These are phyloP conservation scores for Penicillium sp. DNA, from an alignment of 2,329 filamentous ascomycete species.

Conservation along the genomic window DNA sequence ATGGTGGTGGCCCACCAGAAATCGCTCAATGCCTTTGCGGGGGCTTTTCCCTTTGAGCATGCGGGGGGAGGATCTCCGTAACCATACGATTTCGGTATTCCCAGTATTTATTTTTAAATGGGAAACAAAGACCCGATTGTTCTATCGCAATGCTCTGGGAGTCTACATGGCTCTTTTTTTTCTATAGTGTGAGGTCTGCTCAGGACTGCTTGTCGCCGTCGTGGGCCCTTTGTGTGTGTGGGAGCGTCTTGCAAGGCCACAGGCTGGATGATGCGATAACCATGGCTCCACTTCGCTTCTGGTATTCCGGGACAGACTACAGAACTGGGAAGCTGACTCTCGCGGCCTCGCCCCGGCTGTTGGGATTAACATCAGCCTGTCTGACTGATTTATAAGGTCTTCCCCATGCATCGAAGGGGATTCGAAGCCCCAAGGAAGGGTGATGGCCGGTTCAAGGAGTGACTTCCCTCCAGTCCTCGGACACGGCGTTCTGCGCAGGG, in stretches of 20 bases:
- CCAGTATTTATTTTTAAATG: not conserved
- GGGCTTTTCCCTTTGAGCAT: constrained; percentile 31
- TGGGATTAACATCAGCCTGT: constrained; percentile 6
- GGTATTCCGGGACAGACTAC: constrained; percentile 11
- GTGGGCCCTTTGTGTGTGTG: not conserved
- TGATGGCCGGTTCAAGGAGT: not conserved
- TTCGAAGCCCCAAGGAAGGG: constrained; percentile 3
- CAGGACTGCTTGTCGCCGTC: not conserved
- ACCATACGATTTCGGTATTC: constrained; percentile 1
- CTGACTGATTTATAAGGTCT: not conserved
- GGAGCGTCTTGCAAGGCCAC: constrained; percentile 7
- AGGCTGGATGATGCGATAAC: constrained; percentile 24
- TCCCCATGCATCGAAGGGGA: constrained; percentile 2
- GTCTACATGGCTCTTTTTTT: not conserved
- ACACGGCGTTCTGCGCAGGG: constrained; percentile 15
- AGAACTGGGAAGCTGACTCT: not conserved
- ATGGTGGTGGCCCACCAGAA: constrained; percentile 27
- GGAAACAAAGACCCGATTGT: not conserved
- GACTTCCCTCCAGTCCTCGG: not conserved
- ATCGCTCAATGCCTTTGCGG: constrained; percentile 30
- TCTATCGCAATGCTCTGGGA: not conserved
- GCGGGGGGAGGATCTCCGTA: constrained; percentile 23
- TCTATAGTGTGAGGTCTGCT: not conserved
- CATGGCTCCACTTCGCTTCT: constrained; percentile 24
- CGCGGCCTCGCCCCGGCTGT: not conserved